Percentiles rank a stretch among this genome's conserved stretches.
Evolutionary conservation across 78 protist species (phyloP).

Genomic region (slime mould (Dictyostelium discoideum)): DNA sequence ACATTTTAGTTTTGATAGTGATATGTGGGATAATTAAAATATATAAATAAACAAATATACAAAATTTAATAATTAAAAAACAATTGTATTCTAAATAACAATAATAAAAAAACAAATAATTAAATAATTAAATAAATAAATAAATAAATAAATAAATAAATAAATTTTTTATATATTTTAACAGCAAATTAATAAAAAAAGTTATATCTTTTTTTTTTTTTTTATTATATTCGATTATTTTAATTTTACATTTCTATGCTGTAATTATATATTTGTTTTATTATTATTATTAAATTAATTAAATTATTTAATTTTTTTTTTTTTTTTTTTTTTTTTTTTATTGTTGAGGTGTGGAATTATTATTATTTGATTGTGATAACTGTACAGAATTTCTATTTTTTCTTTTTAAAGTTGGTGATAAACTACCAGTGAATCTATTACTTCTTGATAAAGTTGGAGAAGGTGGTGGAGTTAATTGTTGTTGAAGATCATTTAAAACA

Average conservation of each 20-base stretch:
- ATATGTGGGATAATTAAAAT: not conserved
- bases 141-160: not conserved
- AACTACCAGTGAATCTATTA: not conserved
- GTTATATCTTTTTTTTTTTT: not conserved
- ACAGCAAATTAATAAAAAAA: not conserved
- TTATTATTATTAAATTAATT: too few relatives aligned
- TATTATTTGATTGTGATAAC: not conserved
- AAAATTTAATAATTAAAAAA: too few relatives aligned
- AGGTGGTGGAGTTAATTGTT: slow-evolving; percentile 37
- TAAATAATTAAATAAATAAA: too few relatives aligned
- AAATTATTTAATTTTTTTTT: too few relatives aligned
- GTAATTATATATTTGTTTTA: not conserved
- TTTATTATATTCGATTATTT: not conserved
- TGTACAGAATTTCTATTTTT: slow-evolving; percentile 26
- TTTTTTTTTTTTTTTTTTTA: not conserved
- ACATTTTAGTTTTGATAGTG: not conserved
- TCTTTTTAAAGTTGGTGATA: slow-evolving; percentile 8
- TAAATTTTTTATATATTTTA: too few relatives aligned
- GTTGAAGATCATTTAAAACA: slow-evolving; percentile 10
- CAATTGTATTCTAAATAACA: not conserved
- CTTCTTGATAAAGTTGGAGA: slow-evolving; percentile 22
- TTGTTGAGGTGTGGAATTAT: not conserved
- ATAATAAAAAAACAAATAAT: not conserved
- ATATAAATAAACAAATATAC: too few relatives aligned
- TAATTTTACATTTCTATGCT: not conserved